phyloP scores from a whole-genome alignment of 2,329 filamentous ascomycete species.

The Salinomyces thailandicus region DNA sequence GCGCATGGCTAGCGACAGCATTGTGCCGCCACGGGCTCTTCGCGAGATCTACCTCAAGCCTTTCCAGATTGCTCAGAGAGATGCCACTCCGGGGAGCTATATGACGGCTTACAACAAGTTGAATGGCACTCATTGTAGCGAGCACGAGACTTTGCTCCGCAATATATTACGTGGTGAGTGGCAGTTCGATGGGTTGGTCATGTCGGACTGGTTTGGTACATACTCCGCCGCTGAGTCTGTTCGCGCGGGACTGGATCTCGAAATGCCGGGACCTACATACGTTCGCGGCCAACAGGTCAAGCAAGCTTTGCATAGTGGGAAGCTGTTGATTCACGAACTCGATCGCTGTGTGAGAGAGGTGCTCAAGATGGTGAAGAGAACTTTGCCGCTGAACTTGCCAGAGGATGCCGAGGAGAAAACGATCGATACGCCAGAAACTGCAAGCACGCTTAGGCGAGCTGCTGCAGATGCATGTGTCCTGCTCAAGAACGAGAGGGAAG shows the following conservation, averaged over 20 bases:
- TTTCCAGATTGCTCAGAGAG: constrained; percentile 62
- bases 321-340: constrained; percentile 30
- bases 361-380: constrained; percentile 45
- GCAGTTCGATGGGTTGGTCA: constrained; percentile 47
- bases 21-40: constrained; percentile 53
- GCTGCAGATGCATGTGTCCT: constrained; percentile 22
- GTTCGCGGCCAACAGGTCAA: constrained; percentile 24
- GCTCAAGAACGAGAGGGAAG: constrained; percentile 56
- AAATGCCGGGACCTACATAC: constrained; percentile 69
- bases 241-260: constrained; percentile 68
- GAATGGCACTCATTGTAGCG: constrained; percentile 58
- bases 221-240: constrained; percentile 58
- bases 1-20: constrained; percentile 53
- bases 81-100: constrained; percentile 56
- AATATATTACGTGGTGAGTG: constrained; percentile 61
- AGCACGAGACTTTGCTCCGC: constrained; percentile 55
- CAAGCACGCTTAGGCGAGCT: constrained; percentile 19
- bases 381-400: constrained; percentile 14
- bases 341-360: constrained; percentile 51
- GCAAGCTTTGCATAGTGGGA: constrained; percentile 19
- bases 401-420: constrained; percentile 22
- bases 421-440: constrained; percentile 23
- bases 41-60: constrained; percentile 64
- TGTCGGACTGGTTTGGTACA: constrained; percentile 73
- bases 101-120: constrained; percentile 70